A percentile compares a stretch with the other conserved stretches of the same genome.
Conservation (phyloP, 139 green algal genomes). For the Ettlia oleoabundans region DNA sequence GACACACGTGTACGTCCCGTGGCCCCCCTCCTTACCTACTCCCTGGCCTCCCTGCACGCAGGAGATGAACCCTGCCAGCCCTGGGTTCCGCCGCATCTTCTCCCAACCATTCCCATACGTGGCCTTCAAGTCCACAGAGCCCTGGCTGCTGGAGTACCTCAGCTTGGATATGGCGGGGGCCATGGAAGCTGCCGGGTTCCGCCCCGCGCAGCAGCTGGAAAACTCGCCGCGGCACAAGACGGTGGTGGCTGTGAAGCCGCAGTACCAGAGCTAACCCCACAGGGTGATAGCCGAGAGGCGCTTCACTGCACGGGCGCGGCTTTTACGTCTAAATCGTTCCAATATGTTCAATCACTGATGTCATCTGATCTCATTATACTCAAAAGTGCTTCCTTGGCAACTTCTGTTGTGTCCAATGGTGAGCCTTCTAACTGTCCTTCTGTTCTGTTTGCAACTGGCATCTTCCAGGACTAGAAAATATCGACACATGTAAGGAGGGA, state of each 20-base stretch:
- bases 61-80: conserved; percentile 79
- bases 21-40: too few species aligned
- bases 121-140: conserved; percentile 85
- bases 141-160: conserved; percentile 76
- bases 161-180: conserved; percentile 60
- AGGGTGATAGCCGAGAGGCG: too few species aligned
- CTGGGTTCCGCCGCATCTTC: conserved; percentile 69
- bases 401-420: too few species aligned
- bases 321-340: not conserved
- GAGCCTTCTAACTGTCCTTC: too few species aligned
- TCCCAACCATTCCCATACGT: conserved; percentile 74
- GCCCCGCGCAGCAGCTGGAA: conserved; percentile 21
- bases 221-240: conserved; percentile 69
- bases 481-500: too few species aligned
- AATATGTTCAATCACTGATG: not conserved
- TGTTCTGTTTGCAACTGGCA: too few species aligned
- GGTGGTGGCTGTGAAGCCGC: conserved; percentile 65
- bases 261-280: not conserved
- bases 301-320: too few species aligned
- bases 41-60: too few species aligned
- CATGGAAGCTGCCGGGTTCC: conserved; percentile 61
- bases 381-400: too few species aligned
- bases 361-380: not conserved
- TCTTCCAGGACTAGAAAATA: too few species aligned
- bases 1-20: too few species aligned